These are phyloP conservation scores for Cladosporium sp. DNA, from an alignment of 2,329 filamentous ascomycete genomes.

Conservation along the genomic window DNA sequence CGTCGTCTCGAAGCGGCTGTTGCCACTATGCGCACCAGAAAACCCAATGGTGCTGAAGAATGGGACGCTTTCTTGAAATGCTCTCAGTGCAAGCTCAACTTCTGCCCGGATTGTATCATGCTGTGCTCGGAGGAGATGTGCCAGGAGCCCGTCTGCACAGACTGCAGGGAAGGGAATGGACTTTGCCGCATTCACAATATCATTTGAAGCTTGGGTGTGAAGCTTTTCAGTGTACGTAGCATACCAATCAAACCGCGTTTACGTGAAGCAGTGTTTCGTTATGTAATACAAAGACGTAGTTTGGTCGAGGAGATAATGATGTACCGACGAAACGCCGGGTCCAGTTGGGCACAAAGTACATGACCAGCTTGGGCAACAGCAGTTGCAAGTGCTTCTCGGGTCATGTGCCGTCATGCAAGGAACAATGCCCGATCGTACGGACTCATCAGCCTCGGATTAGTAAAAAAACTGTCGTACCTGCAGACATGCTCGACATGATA, in stretches of 20 bases:
- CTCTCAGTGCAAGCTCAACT: slow-evolving; percentile 15
- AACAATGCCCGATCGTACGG: too few relatives aligned
- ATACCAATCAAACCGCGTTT: background rate
- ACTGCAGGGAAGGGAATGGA: background rate
- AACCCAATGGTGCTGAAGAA: slow-evolving; percentile 18
- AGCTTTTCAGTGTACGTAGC: background rate
- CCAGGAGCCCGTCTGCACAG: slow-evolving; percentile 5
- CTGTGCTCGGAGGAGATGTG: slow-evolving; percentile 5
- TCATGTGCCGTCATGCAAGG: too few relatives aligned
- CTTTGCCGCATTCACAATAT: slow-evolving; percentile 11
- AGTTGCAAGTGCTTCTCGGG: too few relatives aligned
- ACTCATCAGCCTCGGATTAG: too few relatives aligned
- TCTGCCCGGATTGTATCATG: slow-evolving; percentile 9
- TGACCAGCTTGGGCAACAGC: too few relatives aligned
- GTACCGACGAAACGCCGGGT: too few relatives aligned
- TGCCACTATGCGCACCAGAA: background rate
- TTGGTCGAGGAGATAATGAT: too few relatives aligned
- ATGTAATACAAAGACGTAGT: too few relatives aligned
- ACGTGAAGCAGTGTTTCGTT: background rate
- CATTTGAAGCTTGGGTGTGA: background rate
- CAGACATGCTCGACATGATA: too few relatives aligned
- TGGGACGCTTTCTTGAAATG: slow-evolving; percentile 20
- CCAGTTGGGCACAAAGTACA: too few relatives aligned
- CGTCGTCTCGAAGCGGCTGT: background rate
- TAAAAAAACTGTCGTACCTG: too few relatives aligned